phyloP scores from a whole-genome alignment of 2,329 filamentous ascomycete species.

The Malbranchea zuffiana region DNA sequence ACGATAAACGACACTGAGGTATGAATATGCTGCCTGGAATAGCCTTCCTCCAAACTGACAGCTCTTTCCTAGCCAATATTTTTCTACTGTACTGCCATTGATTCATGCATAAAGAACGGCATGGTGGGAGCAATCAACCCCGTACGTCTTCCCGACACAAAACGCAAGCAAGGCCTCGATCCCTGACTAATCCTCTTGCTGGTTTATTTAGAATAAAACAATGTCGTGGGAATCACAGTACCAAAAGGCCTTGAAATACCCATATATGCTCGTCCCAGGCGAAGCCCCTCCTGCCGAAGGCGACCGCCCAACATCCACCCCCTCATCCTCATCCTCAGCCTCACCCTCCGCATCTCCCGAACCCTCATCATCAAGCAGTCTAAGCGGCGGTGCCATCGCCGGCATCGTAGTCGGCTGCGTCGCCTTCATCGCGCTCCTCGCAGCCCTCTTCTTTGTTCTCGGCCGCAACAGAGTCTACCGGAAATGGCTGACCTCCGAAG shows the following conservation, averaged over 20 bases:
- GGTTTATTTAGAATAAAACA: slow-evolving; percentile 32
- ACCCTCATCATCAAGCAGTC: slow-evolving; percentile 10
- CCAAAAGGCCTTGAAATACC: slow-evolving; percentile 38
- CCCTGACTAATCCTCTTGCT: not conserved
- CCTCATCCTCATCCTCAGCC: slow-evolving; percentile 8
- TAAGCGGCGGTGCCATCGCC: slow-evolving; percentile 45
- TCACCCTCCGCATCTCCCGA: slow-evolving; percentile 11
- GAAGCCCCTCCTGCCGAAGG: slow-evolving; percentile 45
- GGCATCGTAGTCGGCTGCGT: slow-evolving; percentile 48
- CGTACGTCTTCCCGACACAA: slow-evolving; percentile 32
- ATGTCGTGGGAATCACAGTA: slow-evolving; percentile 41
- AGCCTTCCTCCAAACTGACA: slow-evolving; percentile 5
- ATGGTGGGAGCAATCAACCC: slow-evolving; percentile 73
- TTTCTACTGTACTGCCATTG: slow-evolving; percentile 58
- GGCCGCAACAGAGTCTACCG: slow-evolving; percentile 27
- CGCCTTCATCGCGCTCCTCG: slow-evolving; percentile 39
- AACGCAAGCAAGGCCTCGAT: too few species aligned
- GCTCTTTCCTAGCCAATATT: slow-evolving; percentile 42
- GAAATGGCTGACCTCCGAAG: slow-evolving; percentile 27
- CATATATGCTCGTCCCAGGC: slow-evolving; percentile 46
- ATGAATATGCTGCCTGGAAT: slow-evolving; percentile 4
- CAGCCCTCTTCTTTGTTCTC: slow-evolving; percentile 29
- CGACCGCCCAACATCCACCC: slow-evolving; percentile 7
- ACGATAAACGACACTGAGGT: slow-evolving; percentile 48
- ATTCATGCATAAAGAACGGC: slow-evolving; percentile 51